Evolutionary conservation across 176 grass and related monocot species (phyloP).

Genomic region (Areca catechu): DNA sequence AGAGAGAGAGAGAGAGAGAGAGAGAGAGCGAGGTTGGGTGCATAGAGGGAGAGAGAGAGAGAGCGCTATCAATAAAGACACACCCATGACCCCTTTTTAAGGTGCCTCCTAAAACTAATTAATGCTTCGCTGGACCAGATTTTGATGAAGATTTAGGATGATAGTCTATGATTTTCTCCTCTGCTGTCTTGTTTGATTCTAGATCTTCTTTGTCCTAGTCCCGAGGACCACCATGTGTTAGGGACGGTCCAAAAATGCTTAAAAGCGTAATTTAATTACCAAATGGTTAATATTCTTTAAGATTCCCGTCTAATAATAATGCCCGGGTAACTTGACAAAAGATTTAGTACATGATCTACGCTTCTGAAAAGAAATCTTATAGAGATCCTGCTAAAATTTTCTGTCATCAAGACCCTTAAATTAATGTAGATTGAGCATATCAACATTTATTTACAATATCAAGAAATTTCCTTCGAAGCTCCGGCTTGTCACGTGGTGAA

Average conservation of each 20-base stretch:
- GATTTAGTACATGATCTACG: constrained; percentile 18
- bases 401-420: no score
- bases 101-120: no score
- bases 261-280: neutral
- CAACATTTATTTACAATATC: no score
- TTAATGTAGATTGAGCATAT: no score
- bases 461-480: no score
- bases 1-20: constrained; percentile 12
- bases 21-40: neutral
- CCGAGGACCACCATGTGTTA: neutral
- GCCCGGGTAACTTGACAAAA: constrained; percentile 14
- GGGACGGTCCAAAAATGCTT: constrained; percentile 7
- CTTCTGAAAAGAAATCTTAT: constrained; percentile 4
- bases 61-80: neutral
- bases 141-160: constrained; percentile 22
- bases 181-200: constrained; percentile 18
- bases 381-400: constrained; percentile 23
- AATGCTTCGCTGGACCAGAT: constrained; percentile 11
- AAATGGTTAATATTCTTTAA: constrained; percentile 15
- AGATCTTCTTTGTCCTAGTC: constrained; percentile 1
- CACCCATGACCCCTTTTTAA: no score
- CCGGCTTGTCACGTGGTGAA: no score
- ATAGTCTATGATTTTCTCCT: constrained; percentile 3
- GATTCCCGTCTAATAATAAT: constrained; percentile 18
- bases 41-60: neutral